Conservation (phyloP, 345 rosid species). For the Hibiscus mutabilis region DNA sequence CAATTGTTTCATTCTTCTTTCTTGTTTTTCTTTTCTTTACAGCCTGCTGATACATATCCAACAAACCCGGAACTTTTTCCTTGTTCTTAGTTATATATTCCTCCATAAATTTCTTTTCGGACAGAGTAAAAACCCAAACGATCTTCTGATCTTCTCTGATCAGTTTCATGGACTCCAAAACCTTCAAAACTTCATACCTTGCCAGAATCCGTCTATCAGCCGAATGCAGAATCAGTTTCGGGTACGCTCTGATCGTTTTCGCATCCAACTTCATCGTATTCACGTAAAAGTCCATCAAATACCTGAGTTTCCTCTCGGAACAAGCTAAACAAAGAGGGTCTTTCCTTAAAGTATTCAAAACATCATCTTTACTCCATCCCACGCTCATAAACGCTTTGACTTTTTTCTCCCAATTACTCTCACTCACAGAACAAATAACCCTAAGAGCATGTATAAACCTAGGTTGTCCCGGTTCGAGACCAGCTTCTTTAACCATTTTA, state of each 20-base stretch:
- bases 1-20: not conserved
- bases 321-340: not conserved
- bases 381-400: constrained; percentile 3
- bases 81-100: not conserved
- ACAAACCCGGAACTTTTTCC: not conserved
- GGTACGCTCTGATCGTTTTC: not conserved
- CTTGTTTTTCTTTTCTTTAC: not conserved
- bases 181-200: constrained; percentile 6
- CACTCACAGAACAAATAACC: not conserved
- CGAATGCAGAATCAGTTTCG: not conserved
- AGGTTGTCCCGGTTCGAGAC: not conserved
- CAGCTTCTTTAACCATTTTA: not conserved
- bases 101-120: not conserved
- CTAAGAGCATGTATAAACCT: constrained; percentile 7
- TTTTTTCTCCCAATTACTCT: constrained; percentile 6
- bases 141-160: not conserved
- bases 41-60: not conserved
- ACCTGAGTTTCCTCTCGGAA: constrained; percentile 1
- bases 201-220: not conserved
- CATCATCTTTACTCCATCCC: constrained; percentile 11
- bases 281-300: not conserved
- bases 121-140: not conserved
- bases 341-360: not conserved
- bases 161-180: constrained; percentile 4
- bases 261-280: constrained; percentile 7